A percentile compares a stretch with the other conserved stretches of the same genome.
These are phyloP conservation scores for Albatrellus ellisii DNA, from an alignment of 768 basidiomycete species.

Conservation along the genomic window DNA sequence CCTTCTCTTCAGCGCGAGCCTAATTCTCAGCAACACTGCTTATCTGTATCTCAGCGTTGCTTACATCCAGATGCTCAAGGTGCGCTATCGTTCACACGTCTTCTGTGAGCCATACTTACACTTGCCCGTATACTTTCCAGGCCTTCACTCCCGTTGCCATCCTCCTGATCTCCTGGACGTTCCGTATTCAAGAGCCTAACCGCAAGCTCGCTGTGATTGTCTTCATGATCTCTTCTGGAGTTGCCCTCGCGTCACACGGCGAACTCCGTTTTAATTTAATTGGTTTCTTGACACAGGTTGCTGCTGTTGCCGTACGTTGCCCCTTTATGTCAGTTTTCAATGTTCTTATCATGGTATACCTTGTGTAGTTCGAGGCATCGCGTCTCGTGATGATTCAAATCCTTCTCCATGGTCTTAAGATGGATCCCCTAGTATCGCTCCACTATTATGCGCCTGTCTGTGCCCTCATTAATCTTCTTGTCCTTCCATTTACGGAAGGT, in stretches of 20 bases:
- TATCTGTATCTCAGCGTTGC: slow-evolving; percentile 86
- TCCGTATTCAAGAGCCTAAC: slow-evolving; percentile 81
- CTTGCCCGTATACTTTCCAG: slow-evolving; percentile 33
- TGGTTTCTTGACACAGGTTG: slow-evolving; percentile 81
- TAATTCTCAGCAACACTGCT: slow-evolving; percentile 85
- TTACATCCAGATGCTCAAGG: slow-evolving; percentile 97
- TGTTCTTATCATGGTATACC: slow-evolving; percentile 1
- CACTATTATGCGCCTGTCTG: slow-evolving; percentile 98
- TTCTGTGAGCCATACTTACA: background rate
- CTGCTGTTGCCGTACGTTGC: slow-evolving; percentile 68
- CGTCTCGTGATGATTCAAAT: slow-evolving; percentile 95
- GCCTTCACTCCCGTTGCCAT: slow-evolving; percentile 88
- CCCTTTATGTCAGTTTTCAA: background rate
- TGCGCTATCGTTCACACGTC: slow-evolving; percentile 18
- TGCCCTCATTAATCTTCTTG: slow-evolving; percentile 71
- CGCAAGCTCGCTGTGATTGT: slow-evolving; percentile 74
- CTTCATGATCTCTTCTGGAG: slow-evolving; percentile 81
- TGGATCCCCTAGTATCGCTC: slow-evolving; percentile 92
- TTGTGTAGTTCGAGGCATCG: slow-evolving; percentile 74
- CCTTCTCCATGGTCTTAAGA: slow-evolving; percentile 88
- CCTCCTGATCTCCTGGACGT: slow-evolving; percentile 85
- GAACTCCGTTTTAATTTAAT: slow-evolving; percentile 76
- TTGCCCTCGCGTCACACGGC: slow-evolving; percentile 81
- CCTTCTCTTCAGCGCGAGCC: slow-evolving; percentile 81
- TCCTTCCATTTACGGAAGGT: slow-evolving; percentile 90